Base-by-base conservation (phyloP, 2,329 filamentous ascomycete genomes). In the Colletotrichum musicola region DNA sequence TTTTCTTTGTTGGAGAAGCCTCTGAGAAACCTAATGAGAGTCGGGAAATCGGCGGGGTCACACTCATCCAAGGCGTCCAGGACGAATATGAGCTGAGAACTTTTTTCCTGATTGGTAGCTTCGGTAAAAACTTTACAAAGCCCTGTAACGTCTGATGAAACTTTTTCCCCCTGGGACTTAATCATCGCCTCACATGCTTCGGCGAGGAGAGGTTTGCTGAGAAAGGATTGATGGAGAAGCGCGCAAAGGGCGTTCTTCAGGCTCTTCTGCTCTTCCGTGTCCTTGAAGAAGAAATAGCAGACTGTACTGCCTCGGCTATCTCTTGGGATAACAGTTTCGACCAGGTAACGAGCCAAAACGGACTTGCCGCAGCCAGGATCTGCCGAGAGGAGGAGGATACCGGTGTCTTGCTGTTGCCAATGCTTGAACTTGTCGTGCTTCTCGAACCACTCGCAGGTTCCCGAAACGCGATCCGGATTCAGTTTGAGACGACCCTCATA, bases 211-310 rank as follows among this genome's bases (percentile, higher is more conserved):
- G 14, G 16, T 0, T 53, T 16, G 4, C 25, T 14, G 3, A 10
- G 13, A 22, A 53, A 18, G 0, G 35, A 25, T 12, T 53, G 50
- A 4, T 53, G 50, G 1, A 53, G 25, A 22, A 53, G 6, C 14
- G 20, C 22, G 1, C 16, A n/a, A 22, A 53, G 25, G 4, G 50
- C 50, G 6, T 25, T 35, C 10, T 30, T 25, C 2, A 7, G 20
- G 7, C 13, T 53, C 4, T 30, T 30, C 30, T 53, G 50, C 10
- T 53, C 50, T 1, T 6, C 22, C 4, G 25, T 9, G 50, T 53
- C 50, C 12, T 53, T 53, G 16, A 53, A 53, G 25, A 53, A 53
- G 50, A 53, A 53, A 6, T 53, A 35, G 50, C 22, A 27, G 6
- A 53, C 50, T 7, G 27, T 27, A 2, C 6, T n/a, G 1, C 1